phyloP scores from a whole-genome alignment of 2,329 filamentous ascomycete genomes.

The Sphaerostilbella broomeana region DNA sequence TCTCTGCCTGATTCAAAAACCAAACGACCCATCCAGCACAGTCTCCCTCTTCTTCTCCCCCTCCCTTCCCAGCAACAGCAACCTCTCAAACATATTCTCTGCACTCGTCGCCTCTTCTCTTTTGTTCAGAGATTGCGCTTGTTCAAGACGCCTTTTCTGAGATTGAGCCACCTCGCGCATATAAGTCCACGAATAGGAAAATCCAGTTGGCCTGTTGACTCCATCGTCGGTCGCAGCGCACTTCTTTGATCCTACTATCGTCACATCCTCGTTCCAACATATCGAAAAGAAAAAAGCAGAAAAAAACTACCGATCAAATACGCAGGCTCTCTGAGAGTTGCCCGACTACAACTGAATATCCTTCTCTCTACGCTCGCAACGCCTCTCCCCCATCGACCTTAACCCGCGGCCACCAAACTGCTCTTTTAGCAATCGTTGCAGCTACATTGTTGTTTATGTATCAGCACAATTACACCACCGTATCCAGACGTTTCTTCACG shows the following conservation, averaged over 20 bases:
- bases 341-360: too few species aligned
- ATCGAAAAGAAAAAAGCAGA: not conserved
- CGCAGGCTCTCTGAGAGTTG: too few species aligned
- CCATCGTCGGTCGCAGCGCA: conserved; percentile 17
- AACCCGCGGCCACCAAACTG: conserved; percentile 12
- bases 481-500: conserved; percentile 93
- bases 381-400: not conserved
- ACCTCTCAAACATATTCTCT: too few species aligned
- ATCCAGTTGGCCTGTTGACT: conserved; percentile 15
- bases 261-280: not conserved
- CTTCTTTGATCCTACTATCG: not conserved
- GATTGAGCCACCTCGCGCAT: not conserved
- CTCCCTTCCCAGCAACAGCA: conserved; percentile 5
- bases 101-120: conserved; percentile 5
- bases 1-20: conserved; percentile 14
- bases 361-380: conserved; percentile 1
- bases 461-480: conserved; percentile 86
- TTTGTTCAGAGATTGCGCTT: conserved; percentile 9
- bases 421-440: conserved; percentile 27
- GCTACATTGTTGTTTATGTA: conserved; percentile 77
- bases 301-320: too few species aligned
- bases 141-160: conserved; percentile 19
- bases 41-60: conserved; percentile 6
- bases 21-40: not conserved
- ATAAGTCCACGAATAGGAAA: too few species aligned